These are phyloP conservation scores for Centella asiatica DNA, from an alignment of 129 eudicot species.

Conservation along the genomic window DNA sequence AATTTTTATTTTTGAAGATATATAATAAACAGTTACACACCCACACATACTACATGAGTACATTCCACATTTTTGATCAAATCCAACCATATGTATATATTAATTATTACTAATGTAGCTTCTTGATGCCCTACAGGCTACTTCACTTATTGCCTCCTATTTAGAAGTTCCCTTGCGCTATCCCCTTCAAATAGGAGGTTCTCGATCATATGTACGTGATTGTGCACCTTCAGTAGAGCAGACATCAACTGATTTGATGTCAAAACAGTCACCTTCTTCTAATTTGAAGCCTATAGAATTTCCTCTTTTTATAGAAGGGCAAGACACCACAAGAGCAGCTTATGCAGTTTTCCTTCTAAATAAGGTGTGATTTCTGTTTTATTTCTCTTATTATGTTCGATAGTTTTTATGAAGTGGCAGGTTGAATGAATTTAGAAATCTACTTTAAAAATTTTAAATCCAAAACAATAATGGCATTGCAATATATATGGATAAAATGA, in stretches of 20 bases:
- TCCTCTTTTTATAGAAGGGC: slow-evolving; percentile 96
- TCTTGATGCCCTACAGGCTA: slow-evolving; percentile 49
- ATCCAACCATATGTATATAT: too few species aligned
- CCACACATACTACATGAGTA: too few species aligned
- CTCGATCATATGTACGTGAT: slow-evolving; percentile 90
- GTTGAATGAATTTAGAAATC: neutral
- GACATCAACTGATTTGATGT: slow-evolving; percentile 39
- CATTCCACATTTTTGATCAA: too few species aligned
- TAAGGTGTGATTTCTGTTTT: slow-evolving; percentile 44
- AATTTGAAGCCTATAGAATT: slow-evolving; percentile 66
- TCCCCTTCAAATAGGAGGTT: slow-evolving; percentile 82
- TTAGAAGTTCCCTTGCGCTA: slow-evolving; percentile 91
- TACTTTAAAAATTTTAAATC: neutral
- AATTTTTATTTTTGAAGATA: too few species aligned
- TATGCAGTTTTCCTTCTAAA: slow-evolving; percentile 94
- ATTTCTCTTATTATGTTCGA: neutral
- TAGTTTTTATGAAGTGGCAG: neutral
- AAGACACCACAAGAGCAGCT: slow-evolving; percentile 95
- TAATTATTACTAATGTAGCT: slow-evolving; percentile 2
- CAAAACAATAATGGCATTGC: neutral
- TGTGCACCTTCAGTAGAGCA: slow-evolving; percentile 72
- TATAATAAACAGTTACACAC: too few species aligned
- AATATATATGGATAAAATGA: too few species aligned
- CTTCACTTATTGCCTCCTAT: slow-evolving; percentile 74
- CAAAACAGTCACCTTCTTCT: slow-evolving; percentile 30